Base-by-base conservation (phyloP, 352 stramenopile genomes). In the Elongisporangium anandrum region DNA sequence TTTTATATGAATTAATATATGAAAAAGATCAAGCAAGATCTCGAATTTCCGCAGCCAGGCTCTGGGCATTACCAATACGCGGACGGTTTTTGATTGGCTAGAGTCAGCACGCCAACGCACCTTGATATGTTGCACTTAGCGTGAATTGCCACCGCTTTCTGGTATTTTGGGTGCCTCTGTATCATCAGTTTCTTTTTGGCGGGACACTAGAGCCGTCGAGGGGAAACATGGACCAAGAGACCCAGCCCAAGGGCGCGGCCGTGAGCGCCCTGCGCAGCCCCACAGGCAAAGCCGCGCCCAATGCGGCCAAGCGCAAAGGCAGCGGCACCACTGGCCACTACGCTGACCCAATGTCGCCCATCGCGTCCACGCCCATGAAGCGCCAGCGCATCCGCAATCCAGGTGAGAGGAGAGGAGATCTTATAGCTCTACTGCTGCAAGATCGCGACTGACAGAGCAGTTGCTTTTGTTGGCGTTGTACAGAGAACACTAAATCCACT, bases 301-400 rank as follows among this genome's bases (percentile, higher is more conserved):
- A 60, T 60, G 50, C 22, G 52, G 41, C 20, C 23, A 17, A 22
- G 45, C 52, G 17, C 63, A 52, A 26, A 39, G 34, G n/a, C 15
- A 52, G 50, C 38, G 61, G 59, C 53, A 65, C 20, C 22, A 60
- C 50, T 19, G 85, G 85, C 4, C 73, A 90, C 69, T 95, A 95
- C 52, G 83, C 81, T 1, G 83, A 95, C 63, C 83, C 81, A 23
- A 67, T 79, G 50, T 95, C 85, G 20, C 85, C 85, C 34, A 95
- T 95, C 59, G 83, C 85, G 34, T 95, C 85, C 10, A 93, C 85
- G 55, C 85, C 85, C 20, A 76, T 95, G 68, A 93, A 95, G 75
- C 73, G 78, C 8, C 81, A 81, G 54, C 81, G 74, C 52, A 77
- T 73, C 26, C 77, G 83, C 47, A 60, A 63, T 24, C 60, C 65